Evolutionary conservation across 108 stramenopile species (phyloP).

Genomic region (Mediolabrus comicus): DNA sequence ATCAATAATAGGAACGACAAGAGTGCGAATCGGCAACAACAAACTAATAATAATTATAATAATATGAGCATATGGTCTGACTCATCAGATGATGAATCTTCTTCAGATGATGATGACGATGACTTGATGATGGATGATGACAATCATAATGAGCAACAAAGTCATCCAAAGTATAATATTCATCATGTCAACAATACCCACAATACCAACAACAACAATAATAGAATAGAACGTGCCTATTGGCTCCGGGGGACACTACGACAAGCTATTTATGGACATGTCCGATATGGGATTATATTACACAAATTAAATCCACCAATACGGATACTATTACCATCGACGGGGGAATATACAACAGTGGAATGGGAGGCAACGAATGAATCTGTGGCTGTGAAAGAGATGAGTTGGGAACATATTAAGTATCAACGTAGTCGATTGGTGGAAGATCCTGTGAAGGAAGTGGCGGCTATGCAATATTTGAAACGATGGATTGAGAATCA

Average conservation of each 20-base stretch:
- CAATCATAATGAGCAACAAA: neutral
- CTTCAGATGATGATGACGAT: slow-evolving; percentile 9
- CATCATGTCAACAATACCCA: neutral
- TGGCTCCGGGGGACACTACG: slow-evolving; percentile 82
- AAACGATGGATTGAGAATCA: slow-evolving; percentile 36
- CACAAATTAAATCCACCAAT: slow-evolving; percentile 43
- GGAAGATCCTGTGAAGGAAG: slow-evolving; percentile 85
- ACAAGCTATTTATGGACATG: slow-evolving; percentile 82
- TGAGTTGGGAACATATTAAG: slow-evolving; percentile 79
- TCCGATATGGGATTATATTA: slow-evolving; percentile 70
- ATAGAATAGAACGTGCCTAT: slow-evolving; percentile 54
- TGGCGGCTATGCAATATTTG: slow-evolving; percentile 85
- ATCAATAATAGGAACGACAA: neutral
- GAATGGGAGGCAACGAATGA: slow-evolving; percentile 84
- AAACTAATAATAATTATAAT: too few species aligned
- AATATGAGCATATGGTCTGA: slow-evolving; percentile 19
- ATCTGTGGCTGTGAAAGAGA: slow-evolving; percentile 82
- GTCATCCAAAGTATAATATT: neutral
- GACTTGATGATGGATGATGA: slow-evolving; percentile 45
- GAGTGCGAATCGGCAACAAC: neutral
- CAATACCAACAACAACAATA: slow-evolving; percentile 10
- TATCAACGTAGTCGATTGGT: slow-evolving; percentile 59
- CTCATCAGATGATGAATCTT: slow-evolving; percentile 8
- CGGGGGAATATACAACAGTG: slow-evolving; percentile 28
- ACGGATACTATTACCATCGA: slow-evolving; percentile 16